Evolutionary conservation across 441 rosid genomes (phyloP).

Genomic region (Populus hybrid): DNA sequence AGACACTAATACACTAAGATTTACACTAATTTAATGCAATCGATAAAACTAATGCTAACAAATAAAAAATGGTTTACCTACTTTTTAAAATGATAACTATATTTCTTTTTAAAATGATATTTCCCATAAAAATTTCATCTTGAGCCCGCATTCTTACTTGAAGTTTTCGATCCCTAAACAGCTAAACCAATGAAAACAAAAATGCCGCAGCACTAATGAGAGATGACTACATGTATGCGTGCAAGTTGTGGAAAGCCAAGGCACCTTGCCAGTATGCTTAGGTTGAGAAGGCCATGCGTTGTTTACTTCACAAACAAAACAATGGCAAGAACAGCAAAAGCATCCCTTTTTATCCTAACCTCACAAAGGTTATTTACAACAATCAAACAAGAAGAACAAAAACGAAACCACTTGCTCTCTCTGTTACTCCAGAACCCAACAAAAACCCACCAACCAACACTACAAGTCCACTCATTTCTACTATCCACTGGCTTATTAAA

Average conservation of each 20-base stretch:
- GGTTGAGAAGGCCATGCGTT: neutral
- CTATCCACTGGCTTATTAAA: slow-evolving; percentile 38
- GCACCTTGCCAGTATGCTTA: slow-evolving; percentile 7
- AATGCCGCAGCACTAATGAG: neutral
- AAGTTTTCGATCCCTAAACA: neutral
- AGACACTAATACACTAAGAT: no score
- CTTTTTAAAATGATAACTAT: no score
- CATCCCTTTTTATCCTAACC: neutral
- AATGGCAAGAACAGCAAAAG: slow-evolving; percentile 5
- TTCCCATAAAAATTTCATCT: no score
- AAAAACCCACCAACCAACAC: slow-evolving; percentile 22
- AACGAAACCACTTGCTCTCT: slow-evolving; percentile 21
- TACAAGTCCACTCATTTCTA: slow-evolving; percentile 51
- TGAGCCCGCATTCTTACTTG: no score
- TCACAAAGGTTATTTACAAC: neutral
- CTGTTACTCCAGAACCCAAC: slow-evolving; percentile 33
- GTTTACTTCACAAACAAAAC: neutral
- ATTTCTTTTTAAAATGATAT: no score
- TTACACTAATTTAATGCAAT: no score
- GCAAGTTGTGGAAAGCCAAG: neutral
- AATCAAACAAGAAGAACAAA: neutral
- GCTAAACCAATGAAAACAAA: neutral
- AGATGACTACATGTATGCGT: no score
- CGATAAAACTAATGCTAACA: no score
- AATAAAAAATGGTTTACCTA: no score